Evolutionary conservation across 768 basidiomycete species (phyloP), one percentile per base, ranked within the genome.

Genomic region (Trametes elegans): DNA sequence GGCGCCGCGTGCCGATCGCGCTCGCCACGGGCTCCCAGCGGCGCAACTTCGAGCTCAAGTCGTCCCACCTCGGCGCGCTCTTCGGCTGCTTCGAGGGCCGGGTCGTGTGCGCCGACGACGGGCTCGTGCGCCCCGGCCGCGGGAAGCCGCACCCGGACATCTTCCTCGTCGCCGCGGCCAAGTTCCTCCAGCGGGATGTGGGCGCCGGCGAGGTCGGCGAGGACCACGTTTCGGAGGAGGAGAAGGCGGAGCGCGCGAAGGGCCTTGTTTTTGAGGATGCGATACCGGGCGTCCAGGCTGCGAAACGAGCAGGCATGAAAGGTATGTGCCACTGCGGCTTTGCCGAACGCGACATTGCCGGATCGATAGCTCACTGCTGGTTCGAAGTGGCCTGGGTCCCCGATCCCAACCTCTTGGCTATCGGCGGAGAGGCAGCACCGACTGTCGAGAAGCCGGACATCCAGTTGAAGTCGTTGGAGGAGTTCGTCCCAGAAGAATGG

Each of bases 181-280:
- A 77, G 57, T 71, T 82, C 49, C 69, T 90, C 39, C 77, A 78
- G 10, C 74, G 73, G 29, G 67, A 79, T 18, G 85, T 90, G 0
- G 87, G 88, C 4, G 55, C 56, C 29, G 65, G 67, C 3, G 68
- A 74, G 53, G 68, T 74, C 13, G 71, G 75, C 19, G 68, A 63
- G 53, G 66, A 55, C 1, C 61, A 64, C 18, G 59, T 68, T 9
- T 51, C 66, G 55, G 68, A 73, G 18, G 68, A 62, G 35, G 71
- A 83, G 61, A 62, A 61, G 31, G 66, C 60, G 29, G 84, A 84
- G 66, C 75, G 89, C 35, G 68, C 67, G 28, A 81, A 75, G 55
- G 90, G 90, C 0, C 72, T 95, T 0, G 84, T 95, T 2, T 89
- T 95, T 55, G 92, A 95, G 69, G 92, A 95, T 67, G 83, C 83